Base-by-base conservation (phyloP, 2,329 filamentous ascomycete species). In the Stachybotrys chartarum region DNA sequence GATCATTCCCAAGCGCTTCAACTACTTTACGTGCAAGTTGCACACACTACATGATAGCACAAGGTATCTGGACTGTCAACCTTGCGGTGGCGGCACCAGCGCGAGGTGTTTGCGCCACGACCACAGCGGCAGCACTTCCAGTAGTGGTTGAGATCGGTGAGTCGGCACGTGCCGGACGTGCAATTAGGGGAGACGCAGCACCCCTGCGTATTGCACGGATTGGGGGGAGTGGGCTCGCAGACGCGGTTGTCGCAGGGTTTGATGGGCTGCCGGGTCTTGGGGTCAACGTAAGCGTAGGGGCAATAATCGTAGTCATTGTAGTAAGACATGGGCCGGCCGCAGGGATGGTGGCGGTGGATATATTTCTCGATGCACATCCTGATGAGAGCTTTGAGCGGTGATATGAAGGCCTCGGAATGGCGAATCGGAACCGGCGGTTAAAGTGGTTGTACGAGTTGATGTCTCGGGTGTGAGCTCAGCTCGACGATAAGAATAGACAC, bases 41-140 rank as follows among this genome's bases (percentile, higher is more conserved):
- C 78, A 81, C 79, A 82, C 52, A 79, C 72, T n/a, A 68, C 65
- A 56, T 82, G 79, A 58, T 79, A 79, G 64, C 78, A 82, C 49
- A 80, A 75, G 1, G 75, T 77, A 58, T 81, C 74, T 10, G 77
- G 75, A 57, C 75, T 74, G 12, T 70, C 71, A 54, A 68, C 70
- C 71, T 75, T 73, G 54, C 68, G 72, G 57, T 78, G 75, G 39
- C 72, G 65, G 59, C 79, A 81, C 68, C 70, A 76, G 24, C 69
- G 67, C 51, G 72, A 72, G 5, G 68, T 66, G 56, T 82, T 82
- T 6, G 70, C 73, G 7, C 75, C 75, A 6, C 76, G 69, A 4
- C 66, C 63, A 59, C 79, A 82, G 56, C 66, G 69, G 62, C 79
- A 82, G 61, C 79, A 82, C 14, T 67, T 61, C 79, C 80, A 82